Evolutionary conservation across 768 basidiomycete genomes (phyloP).

Genomic region (Paxillus rubicundulus): DNA sequence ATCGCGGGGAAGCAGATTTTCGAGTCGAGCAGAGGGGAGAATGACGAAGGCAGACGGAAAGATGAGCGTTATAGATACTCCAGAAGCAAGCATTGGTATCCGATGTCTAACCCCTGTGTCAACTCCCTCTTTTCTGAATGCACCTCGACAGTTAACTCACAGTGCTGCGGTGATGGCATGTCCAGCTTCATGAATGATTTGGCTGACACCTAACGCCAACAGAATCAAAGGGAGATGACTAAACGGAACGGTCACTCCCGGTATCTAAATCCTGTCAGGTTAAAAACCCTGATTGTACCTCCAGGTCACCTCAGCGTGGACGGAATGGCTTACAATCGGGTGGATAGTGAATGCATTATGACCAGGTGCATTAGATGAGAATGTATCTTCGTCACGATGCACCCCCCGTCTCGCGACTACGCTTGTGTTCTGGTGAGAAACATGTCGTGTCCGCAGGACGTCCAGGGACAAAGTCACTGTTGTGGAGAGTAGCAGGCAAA

Average conservation of each 20-base stretch:
- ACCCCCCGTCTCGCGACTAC: slow-evolving; percentile 16
- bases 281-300: neutral
- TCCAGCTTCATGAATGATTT: slow-evolving; percentile 77
- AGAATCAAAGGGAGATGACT: slow-evolving; percentile 66
- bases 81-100: slow-evolving; percentile 59
- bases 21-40: slow-evolving; percentile 44
- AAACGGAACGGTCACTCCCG: slow-evolving; percentile 80
- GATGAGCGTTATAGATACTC: slow-evolving; percentile 57
- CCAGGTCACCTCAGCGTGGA: neutral
- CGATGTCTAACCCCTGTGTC: slow-evolving; percentile 48
- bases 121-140: neutral
- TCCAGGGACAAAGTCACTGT: slow-evolving; percentile 17
- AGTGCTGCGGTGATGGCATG: slow-evolving; percentile 75
- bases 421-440: slow-evolving; percentile 1
- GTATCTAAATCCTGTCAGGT: slow-evolving; percentile 50
- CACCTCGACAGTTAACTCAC: slow-evolving; percentile 41
- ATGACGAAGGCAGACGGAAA: slow-evolving; percentile 76
- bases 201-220: slow-evolving; percentile 56
- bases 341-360: slow-evolving; percentile 16
- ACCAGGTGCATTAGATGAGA: neutral
- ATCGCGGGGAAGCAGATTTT: slow-evolving; percentile 37
- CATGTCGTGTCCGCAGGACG: slow-evolving; percentile 3
- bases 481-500: slow-evolving; percentile 41
- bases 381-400: neutral
- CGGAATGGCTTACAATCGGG: slow-evolving; percentile 30